Conservation (phyloP, 805 yeast species). For the Starmera amethionina region DNA sequence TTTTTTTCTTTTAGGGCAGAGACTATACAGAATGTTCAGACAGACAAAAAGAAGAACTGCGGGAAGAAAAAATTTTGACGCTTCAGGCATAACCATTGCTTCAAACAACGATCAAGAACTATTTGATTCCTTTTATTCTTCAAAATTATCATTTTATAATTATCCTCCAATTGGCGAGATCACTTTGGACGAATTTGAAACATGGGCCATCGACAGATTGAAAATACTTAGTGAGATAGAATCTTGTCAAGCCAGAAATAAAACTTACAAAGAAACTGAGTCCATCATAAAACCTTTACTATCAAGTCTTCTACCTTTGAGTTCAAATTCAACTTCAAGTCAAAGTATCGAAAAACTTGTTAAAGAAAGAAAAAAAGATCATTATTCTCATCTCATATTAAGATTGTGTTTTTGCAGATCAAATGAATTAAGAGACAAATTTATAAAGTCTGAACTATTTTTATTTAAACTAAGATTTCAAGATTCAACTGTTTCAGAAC, state of each 20-base stretch:
- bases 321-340: conserved; percentile 24
- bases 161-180: conserved; percentile 77
- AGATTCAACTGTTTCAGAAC: conserved; percentile 54
- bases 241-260: conserved; percentile 55
- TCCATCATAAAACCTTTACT: conserved; percentile 54
- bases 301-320: conserved; percentile 55
- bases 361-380: conserved; percentile 67
- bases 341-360: conserved; percentile 24
- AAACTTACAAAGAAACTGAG: conserved; percentile 56
- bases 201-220: conserved; percentile 91
- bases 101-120: conserved; percentile 24
- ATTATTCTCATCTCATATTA: conserved; percentile 82
- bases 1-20: neutral
- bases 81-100: conserved; percentile 20
- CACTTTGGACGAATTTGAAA: conserved; percentile 86
- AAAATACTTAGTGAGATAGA: conserved; percentile 80
- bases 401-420: conserved; percentile 84
- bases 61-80: conserved; percentile 59
- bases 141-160: conserved; percentile 65
- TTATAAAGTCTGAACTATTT: conserved; percentile 64
- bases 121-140: conserved; percentile 35
- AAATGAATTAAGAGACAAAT: conserved; percentile 73
- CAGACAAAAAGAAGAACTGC: conserved; percentile 66
- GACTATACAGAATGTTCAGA: conserved; percentile 44
- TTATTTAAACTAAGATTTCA: conserved; percentile 69